Evolutionary conservation across 2,329 filamentous ascomycete species (phyloP), one percentile per base, ranked within the genome.

Genomic region (Colletotrichum trifolii): DNA sequence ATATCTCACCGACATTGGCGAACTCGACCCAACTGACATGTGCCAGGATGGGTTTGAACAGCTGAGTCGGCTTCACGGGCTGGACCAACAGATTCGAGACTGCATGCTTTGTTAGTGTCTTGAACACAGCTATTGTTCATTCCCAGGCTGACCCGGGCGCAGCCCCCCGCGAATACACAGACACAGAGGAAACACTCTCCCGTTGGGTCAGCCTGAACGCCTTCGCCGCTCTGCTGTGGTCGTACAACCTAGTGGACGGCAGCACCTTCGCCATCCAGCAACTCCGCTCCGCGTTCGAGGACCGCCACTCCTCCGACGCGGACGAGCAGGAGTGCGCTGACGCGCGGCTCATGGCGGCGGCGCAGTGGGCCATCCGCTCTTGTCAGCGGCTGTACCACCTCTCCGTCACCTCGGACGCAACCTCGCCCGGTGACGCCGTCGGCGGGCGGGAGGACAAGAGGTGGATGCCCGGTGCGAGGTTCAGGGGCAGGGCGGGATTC

Each of bases 141-240:
- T 25, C 25, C 25, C 4, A 5, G 4, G 45, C 46, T 62, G 1
- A 62, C 53, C 25, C 7, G 12, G 6, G 6, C 10, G 7, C 53
- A 66, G 60, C 64, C 0, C 64, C 60, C 0, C 54, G 40, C 25
- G 35, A 59, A 3, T 56, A 47, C 8, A 9, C 40, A 9, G 13
- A 40, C 2, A 35, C 35, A 4, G n/a, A 2, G 0, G 25, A 40
- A 10, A 49, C 60, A 6, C 60, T 64, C 38, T 33, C 34, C 36
- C 48, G 49, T 25, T 67, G 58, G 53, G 25, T 67, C 15, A 68
- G 54, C 25, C 53, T 67, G 11, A 64, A 67, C 47, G 65, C 60
- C 12, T 68, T 68, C 36, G 66, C 62, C 34, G 57, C 67, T 4
- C 57, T 68, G 8, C 61, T 68, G 11, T 68, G 64, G 65, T 67